Evolutionary conservation across 2,329 filamentous ascomycete genomes (phyloP), one percentile per base, ranked within the genome.

Genomic region (Chrysoporthe puriensis): DNA sequence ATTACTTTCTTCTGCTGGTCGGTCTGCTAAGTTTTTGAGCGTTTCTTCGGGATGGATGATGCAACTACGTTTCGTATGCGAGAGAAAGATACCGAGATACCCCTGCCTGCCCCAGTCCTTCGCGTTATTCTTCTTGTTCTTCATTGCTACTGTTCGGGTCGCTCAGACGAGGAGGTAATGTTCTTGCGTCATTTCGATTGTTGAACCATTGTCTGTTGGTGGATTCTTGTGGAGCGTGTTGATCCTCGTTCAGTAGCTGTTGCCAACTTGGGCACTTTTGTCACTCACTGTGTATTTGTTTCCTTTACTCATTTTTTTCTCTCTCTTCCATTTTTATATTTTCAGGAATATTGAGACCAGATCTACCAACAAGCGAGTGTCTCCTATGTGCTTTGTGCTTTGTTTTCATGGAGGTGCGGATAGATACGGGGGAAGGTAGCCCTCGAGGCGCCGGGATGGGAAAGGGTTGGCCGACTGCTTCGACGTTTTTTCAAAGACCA

Each of bases 41-140:
- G 62, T 70, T 65, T 69, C 52, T 65, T 65, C 62, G 65, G 68
- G 63, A 65, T 61, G 67, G 68, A 70, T 70, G 68, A 70, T 68
- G 62, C 62, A 69, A 46, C 64, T 66, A 68, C 58, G 58, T 68
- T 70, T 65, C 65, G 68, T 70, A 70, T 67, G 68, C 68, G 68
- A 70, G 62, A 69, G 65, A 59, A 65, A 66, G 58, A 70, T 70
- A 70, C 66, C 68, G 68, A 70, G 68, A 70, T 70, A 70, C 68
- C 68, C 68, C 65, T 59, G 58, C 43, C 58, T 65, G 63, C 63
- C 63, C 63, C 63, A 58, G 46, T 68, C 50, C 50, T 62, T 46
- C 42, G 21, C n/a, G 18, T 63, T 18, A 36, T 26, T 11, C 34
- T 54, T 50, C 21, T 57, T 34, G 62, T 26, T 16, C 46, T 40